A percentile compares a stretch with the other conserved stretches of the same genome.
These are phyloP conservation scores for Microcos paniculata DNA, from an alignment of 345 rosid genomes.

Conservation along the genomic window DNA sequence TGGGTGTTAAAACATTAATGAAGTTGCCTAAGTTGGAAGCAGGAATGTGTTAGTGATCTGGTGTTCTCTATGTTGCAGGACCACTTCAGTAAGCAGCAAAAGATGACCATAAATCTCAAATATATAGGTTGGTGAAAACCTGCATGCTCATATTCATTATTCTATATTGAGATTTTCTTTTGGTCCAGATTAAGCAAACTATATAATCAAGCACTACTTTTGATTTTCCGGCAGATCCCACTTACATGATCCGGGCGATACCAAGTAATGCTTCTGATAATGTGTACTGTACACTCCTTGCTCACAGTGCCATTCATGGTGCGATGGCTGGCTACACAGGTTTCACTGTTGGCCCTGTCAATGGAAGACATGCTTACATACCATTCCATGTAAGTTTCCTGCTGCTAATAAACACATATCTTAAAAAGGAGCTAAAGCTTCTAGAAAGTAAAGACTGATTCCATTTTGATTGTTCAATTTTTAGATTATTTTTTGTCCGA, in stretches of 20 bases:
- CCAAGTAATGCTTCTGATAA: conserved; percentile 75
- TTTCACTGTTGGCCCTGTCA: conserved; percentile 56
- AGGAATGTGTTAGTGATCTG: neutral
- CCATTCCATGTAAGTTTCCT: conserved; percentile 59
- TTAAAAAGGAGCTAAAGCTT: neutral
- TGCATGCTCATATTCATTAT: too few relatives aligned
- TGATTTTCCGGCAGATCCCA: conserved; percentile 47
- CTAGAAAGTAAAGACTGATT: neutral
- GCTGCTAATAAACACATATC: neutral
- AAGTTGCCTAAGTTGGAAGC: neutral
- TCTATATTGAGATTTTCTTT: neutral
- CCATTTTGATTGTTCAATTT: neutral
- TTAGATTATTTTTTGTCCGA: too few relatives aligned
- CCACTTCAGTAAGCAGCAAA: conserved; percentile 38
- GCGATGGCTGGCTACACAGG: conserved; percentile 86
- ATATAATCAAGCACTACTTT: neutral
- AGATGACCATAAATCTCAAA: conserved; percentile 58
- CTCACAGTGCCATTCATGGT: conserved; percentile 70
- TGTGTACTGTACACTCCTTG: conserved; percentile 73
- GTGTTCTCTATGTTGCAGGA: conserved; percentile 37
- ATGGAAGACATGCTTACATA: conserved; percentile 67
- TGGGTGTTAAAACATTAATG: too few relatives aligned
- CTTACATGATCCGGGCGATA: conserved; percentile 70
- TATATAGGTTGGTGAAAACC: conserved; percentile 43
- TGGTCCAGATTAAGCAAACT: neutral